These are phyloP conservation scores for Sutorius australiensis DNA, from an alignment of 768 basidiomycete species.

Conservation along the genomic window DNA sequence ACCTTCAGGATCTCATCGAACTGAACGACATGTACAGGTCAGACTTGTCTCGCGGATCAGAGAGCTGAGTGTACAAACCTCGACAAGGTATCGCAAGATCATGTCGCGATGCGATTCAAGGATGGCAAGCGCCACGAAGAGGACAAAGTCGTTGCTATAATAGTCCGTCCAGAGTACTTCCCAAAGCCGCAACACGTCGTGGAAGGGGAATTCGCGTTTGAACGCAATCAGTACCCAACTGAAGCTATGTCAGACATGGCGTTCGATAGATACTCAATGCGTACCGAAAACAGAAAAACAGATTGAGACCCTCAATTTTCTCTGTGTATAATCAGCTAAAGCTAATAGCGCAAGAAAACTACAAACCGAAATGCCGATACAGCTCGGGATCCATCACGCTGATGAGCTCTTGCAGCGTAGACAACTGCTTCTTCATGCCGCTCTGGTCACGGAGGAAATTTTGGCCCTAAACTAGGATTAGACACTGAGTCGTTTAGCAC, in stretches of 20 bases:
- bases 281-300: constrained; percentile 98
- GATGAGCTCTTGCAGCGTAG: constrained; percentile 85
- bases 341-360: background rate
- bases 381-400: constrained; percentile 94
- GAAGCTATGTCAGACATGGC: constrained; percentile 1
- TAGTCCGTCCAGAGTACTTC: constrained; percentile 93
- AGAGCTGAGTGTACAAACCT: constrained; percentile 49
- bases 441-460: constrained; percentile 97
- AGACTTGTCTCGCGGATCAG: background rate
- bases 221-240: constrained; percentile 92
- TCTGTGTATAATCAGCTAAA: constrained; percentile 43
- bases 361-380: constrained; percentile 80
- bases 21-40: constrained; percentile 34
- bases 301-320: constrained; percentile 82
- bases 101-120: constrained; percentile 95
- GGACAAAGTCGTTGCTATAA: constrained; percentile 82
- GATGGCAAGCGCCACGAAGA: constrained; percentile 92
- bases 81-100: constrained; percentile 90
- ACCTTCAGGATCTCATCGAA: constrained; percentile 51
- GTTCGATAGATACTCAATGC: constrained; percentile 14
- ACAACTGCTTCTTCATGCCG: constrained; percentile 94
- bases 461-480: constrained; percentile 57
- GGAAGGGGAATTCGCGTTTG: constrained; percentile 95
- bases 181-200: constrained; percentile 88
- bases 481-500: background rate